These are phyloP conservation scores for Oryza australiensis DNA, from an alignment of 176 grass and related monocot genomes.

Conservation along the genomic window DNA sequence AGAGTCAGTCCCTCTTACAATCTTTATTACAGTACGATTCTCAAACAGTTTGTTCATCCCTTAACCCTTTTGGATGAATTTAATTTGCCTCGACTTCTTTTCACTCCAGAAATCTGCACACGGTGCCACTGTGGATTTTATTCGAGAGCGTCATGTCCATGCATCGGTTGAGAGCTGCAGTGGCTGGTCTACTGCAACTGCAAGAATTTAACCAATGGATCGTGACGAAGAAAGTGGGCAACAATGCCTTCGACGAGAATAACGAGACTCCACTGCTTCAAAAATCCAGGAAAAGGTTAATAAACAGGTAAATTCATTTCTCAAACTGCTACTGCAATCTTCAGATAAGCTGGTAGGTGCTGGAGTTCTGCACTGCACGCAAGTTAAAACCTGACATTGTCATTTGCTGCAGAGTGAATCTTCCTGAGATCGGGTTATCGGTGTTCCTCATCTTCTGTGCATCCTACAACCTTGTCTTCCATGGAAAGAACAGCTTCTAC, in stretches of 20 bases:
- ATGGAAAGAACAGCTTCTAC: conserved; percentile 66
- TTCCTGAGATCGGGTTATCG: conserved; percentile 65
- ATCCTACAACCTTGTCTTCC: conserved; percentile 78
- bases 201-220: conserved; percentile 73
- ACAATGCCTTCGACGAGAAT: conserved; percentile 38
- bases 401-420: conserved; percentile 59
- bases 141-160: conserved; percentile 94
- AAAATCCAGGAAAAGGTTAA: conserved; percentile 54
- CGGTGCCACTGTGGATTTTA: conserved; percentile 96
- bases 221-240: conserved; percentile 77
- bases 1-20: conserved; percentile 47
- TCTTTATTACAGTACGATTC: conserved; percentile 4
- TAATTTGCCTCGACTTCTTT: conserved; percentile 2
- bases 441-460: conserved; percentile 80
- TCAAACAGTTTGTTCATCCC: conserved; percentile 3
- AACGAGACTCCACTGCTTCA: conserved; percentile 58
- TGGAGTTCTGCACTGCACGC: neutral
- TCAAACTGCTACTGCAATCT: neutral
- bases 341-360: neutral
- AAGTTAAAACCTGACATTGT: neutral
- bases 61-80: neutral
- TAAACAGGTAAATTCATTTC: conserved; percentile 57
- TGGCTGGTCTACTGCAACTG: conserved; percentile 72
- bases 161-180: conserved; percentile 79
- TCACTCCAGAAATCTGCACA: conserved; percentile 68